Base-by-base conservation (phyloP, 176 grass and related monocot genomes). In the Pharus latifolius region DNA sequence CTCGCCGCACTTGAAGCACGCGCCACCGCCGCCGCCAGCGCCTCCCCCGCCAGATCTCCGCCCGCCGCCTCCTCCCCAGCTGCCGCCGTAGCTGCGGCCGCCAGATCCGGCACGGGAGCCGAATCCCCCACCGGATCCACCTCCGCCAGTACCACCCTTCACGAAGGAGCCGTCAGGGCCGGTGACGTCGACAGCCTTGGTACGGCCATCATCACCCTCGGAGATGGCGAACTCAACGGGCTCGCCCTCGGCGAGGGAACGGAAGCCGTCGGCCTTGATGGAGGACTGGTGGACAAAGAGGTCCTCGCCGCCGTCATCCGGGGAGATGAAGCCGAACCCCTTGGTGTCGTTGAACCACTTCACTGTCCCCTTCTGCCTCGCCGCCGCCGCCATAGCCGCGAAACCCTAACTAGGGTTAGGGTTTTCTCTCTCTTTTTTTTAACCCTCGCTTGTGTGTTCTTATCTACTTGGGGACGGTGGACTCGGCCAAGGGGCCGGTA, bases 341-440 rank as follows among this genome's bases (percentile, higher is more conserved):
- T 98, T 98, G n/a, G 84, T 83, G 32, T 85, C 81, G 63, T 92
- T 98, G 76, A 94, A 98, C 95, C 95, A 98, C 72, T 98, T 98
- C 28, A 98, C 95, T 23, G 84, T 88, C 0, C 95, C 90, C 12
- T 74, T 71, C 45, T 19, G 67, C 72, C 95, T 67, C 19, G 37
- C 19, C 56, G 75, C 70, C 84, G 67, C 40, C 78, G 66, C 90
- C 94, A 91, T 85, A 19, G 34, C 8, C 3, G 25, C 51, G 64
- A 65, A 83, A 80, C 79, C 90, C 86, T 86, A 78, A 19, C 57
- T 18, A 1, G 10, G 32, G 47, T 44, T 56, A 77, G 69, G 81
- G 50, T 51, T 56, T 28, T 35, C 26, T 20, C 54, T 35, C 70
- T 9, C 43, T 38, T 9, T 20, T 47, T 4, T 6, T 18, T 2